Evolutionary conservation across 352 stramenopile species (phyloP), one percentile per base, ranked within the genome.

Genomic region (Phytophthora fragariae): DNA sequence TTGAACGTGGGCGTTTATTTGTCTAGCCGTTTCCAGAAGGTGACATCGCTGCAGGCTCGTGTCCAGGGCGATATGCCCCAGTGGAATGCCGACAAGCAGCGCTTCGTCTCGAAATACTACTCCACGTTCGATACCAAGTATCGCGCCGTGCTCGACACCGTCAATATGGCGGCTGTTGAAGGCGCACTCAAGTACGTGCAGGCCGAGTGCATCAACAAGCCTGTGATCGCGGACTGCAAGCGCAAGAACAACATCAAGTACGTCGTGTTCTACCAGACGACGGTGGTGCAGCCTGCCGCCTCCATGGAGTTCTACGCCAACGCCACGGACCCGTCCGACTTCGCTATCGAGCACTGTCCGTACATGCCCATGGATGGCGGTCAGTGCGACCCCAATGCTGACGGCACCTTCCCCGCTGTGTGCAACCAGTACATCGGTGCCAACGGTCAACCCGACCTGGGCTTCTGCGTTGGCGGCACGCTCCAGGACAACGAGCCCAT

Each of bases 181-280:
- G 47, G 47, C 6, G 29, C 29, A 31, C 29, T 31, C 29, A 31
- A 31, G 29, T 31, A 31, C 29, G 29, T 31, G 0, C 17, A 31
- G 29, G 29, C 29, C 29, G 29, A 31, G 56, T 84, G 80, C 69
- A 90, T 92, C 66, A 89, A 89, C 62, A 27, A 65, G 2, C 76
- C 69, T 1, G 78, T 79, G 3, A 58, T 86, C 17, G 67, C 59
- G 27, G 58, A 83, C 57, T 89, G 82, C 64, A 70, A 72, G 39
- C 84, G 41, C 41, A 53, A 89, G 59, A 92, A 85, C 72, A 83
- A 72, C 57, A 75, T 92, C 70, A 72, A 84, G 59, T 84, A 86
- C 64, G 68, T 93, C 3, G 80, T 82, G 9, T 89, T 92, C 55
- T 92, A 91, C 76, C 66, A 92, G 77, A 90, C 75, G 31, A 82